Base-by-base conservation (phyloP, 352 stramenopile species). In the Phytophthora citricola region DNA sequence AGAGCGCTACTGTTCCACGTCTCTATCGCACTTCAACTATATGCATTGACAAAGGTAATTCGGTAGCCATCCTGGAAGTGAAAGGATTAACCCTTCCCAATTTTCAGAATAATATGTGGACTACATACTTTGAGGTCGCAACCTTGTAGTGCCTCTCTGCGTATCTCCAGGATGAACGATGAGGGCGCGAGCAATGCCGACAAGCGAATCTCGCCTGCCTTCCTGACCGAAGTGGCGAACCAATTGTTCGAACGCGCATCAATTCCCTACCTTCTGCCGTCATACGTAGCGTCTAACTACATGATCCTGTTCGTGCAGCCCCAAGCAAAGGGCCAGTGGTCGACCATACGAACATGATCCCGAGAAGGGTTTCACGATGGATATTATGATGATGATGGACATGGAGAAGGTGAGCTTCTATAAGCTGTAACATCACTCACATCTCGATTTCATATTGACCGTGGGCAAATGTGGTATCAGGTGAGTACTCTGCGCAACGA, bases 371-470 rank as follows among this genome's bases (percentile, higher is more conserved):
- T 94, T 95, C 58, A 92, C 86, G n/a, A 91, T 92, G 77, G 90
- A 97, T 72, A 96, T 96, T 71, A 96, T 96, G 90, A 95, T 95
- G 87, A 91, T 93, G 73, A 89, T 96, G 75, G 85, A 96, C 71
- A 94, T 91, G 71, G 82, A 92, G 36, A 97, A 97, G 61, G 77
- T 70, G n/a, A 15, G 38, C 27, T 26, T 45, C 38, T 34, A 27
- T 17, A 22, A 27, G 9, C 5, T 4, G 24, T 4, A 26, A 31
- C 32, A 2, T 6, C 47, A n/a, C 29, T n/a, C 29, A n/a, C 12
- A 2, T 45, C 1, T 27, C 11, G n/a, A 34, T 4, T 31, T 14
- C 10, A 49, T 36, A 66, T 32, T 65, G 32, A 63, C 10, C 48
- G 38, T 8, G 44, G 17, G 17, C 7, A 54, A 41, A 20, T 53